A percentile compares a stretch with the other conserved stretches of the same genome.
Conservation (phyloP, 192 early-diverging fungal genomes). For the Fimicolochytrium jonesii region DNA sequence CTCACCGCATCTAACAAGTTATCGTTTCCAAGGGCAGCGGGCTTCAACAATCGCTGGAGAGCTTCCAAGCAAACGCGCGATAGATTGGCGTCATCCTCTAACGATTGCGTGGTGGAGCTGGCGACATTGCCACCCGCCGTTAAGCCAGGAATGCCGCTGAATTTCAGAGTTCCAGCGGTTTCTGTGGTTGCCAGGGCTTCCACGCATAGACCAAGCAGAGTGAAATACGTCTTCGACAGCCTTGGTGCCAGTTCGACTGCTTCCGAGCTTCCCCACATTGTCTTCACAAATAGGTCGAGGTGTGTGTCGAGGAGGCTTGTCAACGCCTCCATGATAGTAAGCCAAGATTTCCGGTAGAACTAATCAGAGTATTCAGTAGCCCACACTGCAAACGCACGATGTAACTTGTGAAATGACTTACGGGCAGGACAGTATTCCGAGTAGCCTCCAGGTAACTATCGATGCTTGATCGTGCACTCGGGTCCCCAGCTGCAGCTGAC, state of each 20-base stretch:
- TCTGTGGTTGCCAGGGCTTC: conserved; percentile 35
- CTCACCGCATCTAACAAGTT: conserved; percentile 1
- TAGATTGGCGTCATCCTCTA: conserved; percentile 21
- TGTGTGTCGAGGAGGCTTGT: conserved; percentile 24
- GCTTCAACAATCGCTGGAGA: conserved; percentile 46
- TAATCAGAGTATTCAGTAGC: too few species aligned
- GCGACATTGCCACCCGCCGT: conserved; percentile 14
- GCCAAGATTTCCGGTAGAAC: conserved; percentile 37
- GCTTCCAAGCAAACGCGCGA: conserved; percentile 49
- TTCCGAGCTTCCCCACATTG: conserved; percentile 3
- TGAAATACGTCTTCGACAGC: conserved; percentile 51
- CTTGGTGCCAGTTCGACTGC: conserved; percentile 1
- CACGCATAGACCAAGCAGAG: conserved; percentile 69
- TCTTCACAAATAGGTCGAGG: conserved; percentile 9
- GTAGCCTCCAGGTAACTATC: conserved; percentile 53
- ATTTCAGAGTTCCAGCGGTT: conserved; percentile 11
- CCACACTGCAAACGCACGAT: too few species aligned
- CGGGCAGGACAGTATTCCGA: conserved; percentile 63
- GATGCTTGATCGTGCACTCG: conserved; percentile 2
- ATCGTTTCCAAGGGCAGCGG: conserved; percentile 23
- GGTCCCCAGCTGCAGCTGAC: conserved; percentile 13
- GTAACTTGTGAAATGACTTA: too few species aligned
- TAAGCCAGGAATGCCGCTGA: conserved; percentile 1
- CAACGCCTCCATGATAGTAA: conserved; percentile 35
- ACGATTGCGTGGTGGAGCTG: conserved; percentile 15